Conservation (phyloP, 176 grass and related monocot genomes). For the Thinopyrum elongatum region DNA sequence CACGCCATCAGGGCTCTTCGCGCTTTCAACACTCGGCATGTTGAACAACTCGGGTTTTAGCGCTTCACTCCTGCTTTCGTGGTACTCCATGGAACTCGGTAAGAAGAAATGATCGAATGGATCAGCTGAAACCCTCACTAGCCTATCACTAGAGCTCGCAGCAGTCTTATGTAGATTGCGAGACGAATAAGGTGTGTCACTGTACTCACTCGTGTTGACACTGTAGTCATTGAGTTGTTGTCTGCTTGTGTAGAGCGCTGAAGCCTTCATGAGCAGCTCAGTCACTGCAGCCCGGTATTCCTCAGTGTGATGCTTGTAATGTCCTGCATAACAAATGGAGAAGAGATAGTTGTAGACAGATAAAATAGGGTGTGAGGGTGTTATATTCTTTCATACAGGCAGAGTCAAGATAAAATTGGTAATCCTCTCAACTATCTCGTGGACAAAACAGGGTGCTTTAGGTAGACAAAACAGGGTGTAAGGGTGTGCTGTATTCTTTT, state of each 20-base stretch:
- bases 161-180: slow-evolving; percentile 36
- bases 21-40: slow-evolving; percentile 39
- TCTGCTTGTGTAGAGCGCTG: slow-evolving; percentile 42
- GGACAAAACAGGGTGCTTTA: too few relatives aligned
- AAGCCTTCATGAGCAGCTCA: slow-evolving; percentile 62
- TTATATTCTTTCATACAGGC: neutral
- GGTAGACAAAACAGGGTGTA: too few relatives aligned
- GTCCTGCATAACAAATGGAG: slow-evolving; percentile 42
- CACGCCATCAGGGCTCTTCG: slow-evolving; percentile 56
- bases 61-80: slow-evolving; percentile 49
- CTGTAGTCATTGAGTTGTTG: slow-evolving; percentile 27
- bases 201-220: slow-evolving; percentile 10
- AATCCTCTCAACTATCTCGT: too few relatives aligned
- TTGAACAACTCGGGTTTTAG: slow-evolving; percentile 47
- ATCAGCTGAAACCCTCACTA: slow-evolving; percentile 40
- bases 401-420: neutral
- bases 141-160: slow-evolving; percentile 22
- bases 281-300: slow-evolving; percentile 68
- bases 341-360: neutral
- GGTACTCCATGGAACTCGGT: slow-evolving; percentile 73
- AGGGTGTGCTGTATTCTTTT: too few relatives aligned
- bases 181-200: neutral
- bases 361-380: neutral
- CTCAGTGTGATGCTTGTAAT: slow-evolving; percentile 69
- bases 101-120: slow-evolving; percentile 46